A percentile compares a stretch with the other conserved stretches of the same genome.
These are phyloP conservation scores for Phyllosticta citrichinensis DNA, from an alignment of 2,329 filamentous ascomycete genomes.

Conservation along the genomic window DNA sequence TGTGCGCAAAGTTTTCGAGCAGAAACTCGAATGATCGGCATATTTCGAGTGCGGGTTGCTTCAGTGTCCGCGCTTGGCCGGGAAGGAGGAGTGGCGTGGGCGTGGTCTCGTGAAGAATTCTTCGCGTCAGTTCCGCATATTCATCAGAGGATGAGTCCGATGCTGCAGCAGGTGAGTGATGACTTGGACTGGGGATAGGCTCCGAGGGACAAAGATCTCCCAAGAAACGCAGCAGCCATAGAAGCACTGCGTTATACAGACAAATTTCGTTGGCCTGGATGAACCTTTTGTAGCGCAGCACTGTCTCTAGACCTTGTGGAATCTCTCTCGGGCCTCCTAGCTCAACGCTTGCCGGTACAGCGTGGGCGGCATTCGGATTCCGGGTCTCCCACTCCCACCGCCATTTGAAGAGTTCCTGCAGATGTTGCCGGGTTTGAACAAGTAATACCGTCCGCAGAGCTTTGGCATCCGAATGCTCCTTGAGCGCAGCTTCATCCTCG, in stretches of 20 bases:
- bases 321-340: neutral
- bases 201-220: constrained; percentile 1
- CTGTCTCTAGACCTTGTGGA: constrained; percentile 5
- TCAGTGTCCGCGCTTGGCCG: constrained; percentile 4
- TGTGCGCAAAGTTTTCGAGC: constrained; percentile 1
- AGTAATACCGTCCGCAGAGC: neutral
- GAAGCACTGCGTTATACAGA: constrained; percentile 12
- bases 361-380: constrained; percentile 11
- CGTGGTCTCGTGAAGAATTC: neutral
- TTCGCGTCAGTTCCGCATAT: neutral
- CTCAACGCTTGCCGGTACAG: neutral
- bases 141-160: neutral
- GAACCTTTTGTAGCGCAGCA: constrained; percentile 9
- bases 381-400: constrained; percentile 12
- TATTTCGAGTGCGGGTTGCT: constrained; percentile 13
- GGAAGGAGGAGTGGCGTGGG: constrained; percentile 10
- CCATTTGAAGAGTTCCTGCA: constrained; percentile 13
- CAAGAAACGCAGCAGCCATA: constrained; percentile 11
- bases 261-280: constrained; percentile 11
- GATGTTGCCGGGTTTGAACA: neutral
- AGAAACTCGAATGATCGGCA: constrained; percentile 12
- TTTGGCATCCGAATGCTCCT: neutral
- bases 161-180: neutral
- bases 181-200: neutral
- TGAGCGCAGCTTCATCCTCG: constrained; percentile 5